phyloP scores from a whole-genome alignment of 2,329 filamentous ascomycete genomes.

The Arthrobotrys sinensis region DNA sequence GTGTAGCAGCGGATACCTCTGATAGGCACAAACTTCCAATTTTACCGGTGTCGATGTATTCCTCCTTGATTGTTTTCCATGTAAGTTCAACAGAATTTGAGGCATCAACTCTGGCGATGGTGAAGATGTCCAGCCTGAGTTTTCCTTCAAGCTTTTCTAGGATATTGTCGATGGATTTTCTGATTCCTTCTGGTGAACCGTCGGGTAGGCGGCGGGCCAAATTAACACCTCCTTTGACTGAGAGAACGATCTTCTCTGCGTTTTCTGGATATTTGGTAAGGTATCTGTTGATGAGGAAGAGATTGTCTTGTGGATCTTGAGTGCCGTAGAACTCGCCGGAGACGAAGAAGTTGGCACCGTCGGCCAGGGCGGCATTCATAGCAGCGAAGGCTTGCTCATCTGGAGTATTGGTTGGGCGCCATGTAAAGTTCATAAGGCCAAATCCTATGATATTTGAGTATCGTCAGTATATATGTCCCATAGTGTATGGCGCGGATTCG shows the following conservation, averaged over 20 bases:
- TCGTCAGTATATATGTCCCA: neutral
- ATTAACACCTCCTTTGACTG: slow-evolving; percentile 74
- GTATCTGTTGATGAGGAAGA: slow-evolving; percentile 75
- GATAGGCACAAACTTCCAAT: slow-evolving; percentile 72
- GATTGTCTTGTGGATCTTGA: slow-evolving; percentile 72
- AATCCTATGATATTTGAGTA: slow-evolving; percentile 35
- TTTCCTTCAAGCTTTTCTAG: slow-evolving; percentile 71
- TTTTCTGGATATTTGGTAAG: slow-evolving; percentile 77
- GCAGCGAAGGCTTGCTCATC: slow-evolving; percentile 72
- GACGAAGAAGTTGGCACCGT: slow-evolving; percentile 74
- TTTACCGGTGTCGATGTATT: slow-evolving; percentile 72
- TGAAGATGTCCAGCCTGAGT: slow-evolving; percentile 76
- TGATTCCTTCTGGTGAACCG: slow-evolving; percentile 72
- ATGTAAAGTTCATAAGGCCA: slow-evolving; percentile 66
- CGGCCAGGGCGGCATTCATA: slow-evolving; percentile 70
- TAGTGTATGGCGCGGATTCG: neutral
- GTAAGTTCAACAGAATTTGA: slow-evolving; percentile 70
- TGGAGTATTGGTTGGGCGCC: slow-evolving; percentile 65
- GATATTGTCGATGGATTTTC: slow-evolving; percentile 74
- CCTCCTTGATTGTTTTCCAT: slow-evolving; percentile 69
- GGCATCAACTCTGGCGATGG: slow-evolving; percentile 74
- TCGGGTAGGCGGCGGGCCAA: slow-evolving; percentile 68
- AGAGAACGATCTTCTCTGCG: slow-evolving; percentile 75
- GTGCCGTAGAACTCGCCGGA: slow-evolving; percentile 78
- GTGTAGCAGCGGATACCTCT: slow-evolving; percentile 71